A percentile compares a stretch with the other conserved stretches of the same genome.
phyloP scores from a whole-genome alignment of 2,329 filamentous ascomycete genomes.

The Coniochaeta hoffmannii region DNA sequence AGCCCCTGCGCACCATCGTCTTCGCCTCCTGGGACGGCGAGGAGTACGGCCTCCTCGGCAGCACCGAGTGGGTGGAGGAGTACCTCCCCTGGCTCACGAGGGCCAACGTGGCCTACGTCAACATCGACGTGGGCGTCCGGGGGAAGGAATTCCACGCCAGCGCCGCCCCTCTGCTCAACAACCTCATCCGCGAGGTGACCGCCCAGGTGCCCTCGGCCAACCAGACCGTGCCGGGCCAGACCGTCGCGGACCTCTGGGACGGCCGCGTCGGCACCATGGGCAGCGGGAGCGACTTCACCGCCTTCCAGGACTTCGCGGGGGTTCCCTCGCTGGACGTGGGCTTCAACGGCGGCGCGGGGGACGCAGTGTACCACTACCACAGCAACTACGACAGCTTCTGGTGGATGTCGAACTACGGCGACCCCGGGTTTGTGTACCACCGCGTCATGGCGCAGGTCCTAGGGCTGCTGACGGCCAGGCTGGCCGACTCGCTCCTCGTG shows the following conservation, averaged over 20 bases:
- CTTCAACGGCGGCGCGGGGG: conserved; percentile 36
- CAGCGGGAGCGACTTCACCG: conserved; percentile 67
- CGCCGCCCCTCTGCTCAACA: conserved; percentile 70
- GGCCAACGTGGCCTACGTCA: conserved; percentile 74
- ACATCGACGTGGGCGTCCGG: conserved; percentile 68
- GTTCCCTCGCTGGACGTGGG: conserved; percentile 58
- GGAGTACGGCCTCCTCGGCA: conserved; percentile 81
- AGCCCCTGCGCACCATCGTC: conserved; percentile 81
- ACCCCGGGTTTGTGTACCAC: conserved; percentile 61
- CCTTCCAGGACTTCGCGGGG: conserved; percentile 66
- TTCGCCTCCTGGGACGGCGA: conserved; percentile 80
- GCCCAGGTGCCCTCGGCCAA: conserved; percentile 62
- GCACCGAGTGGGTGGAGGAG: conserved; percentile 91
- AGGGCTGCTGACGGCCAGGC: conserved; percentile 51
- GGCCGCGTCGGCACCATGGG: conserved; percentile 59
- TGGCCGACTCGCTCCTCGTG: conserved; percentile 55
- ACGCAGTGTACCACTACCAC: conserved; percentile 73
- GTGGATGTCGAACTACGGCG: conserved; percentile 81
- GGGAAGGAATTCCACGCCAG: conserved; percentile 57
- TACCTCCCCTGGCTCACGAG: conserved; percentile 72
- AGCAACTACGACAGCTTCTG: conserved; percentile 85
- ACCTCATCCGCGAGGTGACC: conserved; percentile 61
- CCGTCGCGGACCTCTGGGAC: conserved; percentile 61
- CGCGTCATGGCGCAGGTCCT: conserved; percentile 58
- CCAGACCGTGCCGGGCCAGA: conserved; percentile 62